These are phyloP conservation scores for Ulvella scutata DNA, from an alignment of 139 green algal genomes.

Conservation along the genomic window DNA sequence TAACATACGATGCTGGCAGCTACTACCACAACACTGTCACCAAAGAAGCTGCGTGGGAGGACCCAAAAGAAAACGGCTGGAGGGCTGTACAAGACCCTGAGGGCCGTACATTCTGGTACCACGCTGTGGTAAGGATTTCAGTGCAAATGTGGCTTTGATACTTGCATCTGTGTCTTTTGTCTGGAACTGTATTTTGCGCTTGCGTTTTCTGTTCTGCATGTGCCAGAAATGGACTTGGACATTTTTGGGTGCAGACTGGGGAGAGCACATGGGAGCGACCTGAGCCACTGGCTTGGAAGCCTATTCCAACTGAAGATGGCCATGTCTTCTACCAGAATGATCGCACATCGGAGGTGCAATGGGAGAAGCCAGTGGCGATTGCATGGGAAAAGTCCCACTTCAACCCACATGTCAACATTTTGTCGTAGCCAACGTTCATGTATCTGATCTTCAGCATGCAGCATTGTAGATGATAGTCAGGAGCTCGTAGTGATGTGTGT, in stretches of 20 bases:
- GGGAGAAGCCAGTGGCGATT: not conserved
- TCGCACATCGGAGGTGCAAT: not conserved
- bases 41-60: not conserved
- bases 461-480: no score
- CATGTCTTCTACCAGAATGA: not conserved
- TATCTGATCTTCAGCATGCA: no score
- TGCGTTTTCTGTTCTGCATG: no score
- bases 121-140: not conserved
- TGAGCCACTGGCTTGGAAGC: not conserved
- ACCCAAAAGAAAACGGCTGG: not conserved
- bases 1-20: not conserved
- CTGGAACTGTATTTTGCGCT: no score
- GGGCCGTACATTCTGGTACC: not conserved
- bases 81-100: not conserved
- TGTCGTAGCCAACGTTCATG: no score
- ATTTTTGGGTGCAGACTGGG: not conserved
- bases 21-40: not conserved
- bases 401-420: slow-evolving; percentile 1
- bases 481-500: no score
- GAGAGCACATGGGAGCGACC: not conserved
- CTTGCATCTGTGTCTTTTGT: no score
- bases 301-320: not conserved
- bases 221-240: not conserved
- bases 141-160: not conserved
- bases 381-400: not conserved